phyloP scores from a whole-genome alignment of 108 stramenopile species.

The Skeletonema potamos region DNA sequence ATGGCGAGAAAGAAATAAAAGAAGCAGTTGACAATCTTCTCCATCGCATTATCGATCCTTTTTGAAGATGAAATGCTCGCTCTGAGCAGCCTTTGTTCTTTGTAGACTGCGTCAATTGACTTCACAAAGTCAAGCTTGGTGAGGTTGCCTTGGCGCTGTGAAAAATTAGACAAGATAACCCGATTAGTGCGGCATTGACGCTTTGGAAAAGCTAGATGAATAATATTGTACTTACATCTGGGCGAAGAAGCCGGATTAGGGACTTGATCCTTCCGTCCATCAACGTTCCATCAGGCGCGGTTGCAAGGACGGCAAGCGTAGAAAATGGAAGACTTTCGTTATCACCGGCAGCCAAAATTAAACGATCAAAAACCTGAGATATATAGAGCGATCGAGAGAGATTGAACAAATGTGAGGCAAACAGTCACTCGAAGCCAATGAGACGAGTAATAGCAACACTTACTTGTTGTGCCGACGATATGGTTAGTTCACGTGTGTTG shows the following conservation, averaged over 20 bases:
- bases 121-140: conserved; percentile 68
- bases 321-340: conserved; percentile 49
- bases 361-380: conserved; percentile 14
- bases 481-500: conserved; percentile 1
- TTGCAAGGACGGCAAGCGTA: conserved; percentile 47
- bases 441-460: neutral
- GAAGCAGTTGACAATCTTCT: conserved; percentile 60
- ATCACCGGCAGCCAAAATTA: conserved; percentile 40
- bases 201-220: neutral
- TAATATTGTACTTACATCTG: conserved; percentile 25
- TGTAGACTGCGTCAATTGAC: conserved; percentile 69
- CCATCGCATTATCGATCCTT: conserved; percentile 73
- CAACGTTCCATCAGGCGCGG: conserved; percentile 30
- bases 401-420: neutral
- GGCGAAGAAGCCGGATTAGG: conserved; percentile 61
- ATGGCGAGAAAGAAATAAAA: conserved; percentile 50
- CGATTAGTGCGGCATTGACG: neutral
- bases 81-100: conserved; percentile 56
- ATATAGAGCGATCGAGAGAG: neutral
- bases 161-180: conserved; percentile 24
- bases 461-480: neutral
- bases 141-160: conserved; percentile 51
- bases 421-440: neutral
- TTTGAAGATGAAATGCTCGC: conserved; percentile 50
- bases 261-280: conserved; percentile 52